phyloP scores from a whole-genome alignment of 768 basidiomycete species.

The Amanita fuliginea region DNA sequence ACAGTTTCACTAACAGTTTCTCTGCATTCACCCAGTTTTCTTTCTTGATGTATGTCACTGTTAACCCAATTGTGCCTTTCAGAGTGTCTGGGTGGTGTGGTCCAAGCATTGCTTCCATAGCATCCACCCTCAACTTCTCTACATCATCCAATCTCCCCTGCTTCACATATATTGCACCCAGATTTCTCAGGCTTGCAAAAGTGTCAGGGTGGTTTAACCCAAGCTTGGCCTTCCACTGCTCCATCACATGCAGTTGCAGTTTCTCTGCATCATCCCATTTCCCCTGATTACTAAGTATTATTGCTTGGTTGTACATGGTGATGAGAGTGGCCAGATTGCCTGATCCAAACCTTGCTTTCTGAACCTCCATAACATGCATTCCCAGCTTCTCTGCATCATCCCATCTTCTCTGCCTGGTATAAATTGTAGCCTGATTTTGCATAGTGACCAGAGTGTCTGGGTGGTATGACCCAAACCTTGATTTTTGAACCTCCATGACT shows the following conservation, averaged over 20 bases:
- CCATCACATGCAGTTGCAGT: not conserved
- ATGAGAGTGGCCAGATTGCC: slow-evolving; percentile 9
- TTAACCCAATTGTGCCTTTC: not conserved
- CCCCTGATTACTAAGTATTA: slow-evolving; percentile 4
- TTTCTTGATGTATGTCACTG: not conserved
- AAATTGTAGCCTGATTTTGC: too few species aligned
- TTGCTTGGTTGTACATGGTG: slow-evolving; percentile 7
- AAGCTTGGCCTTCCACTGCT: not conserved
- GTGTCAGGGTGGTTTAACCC: not conserved
- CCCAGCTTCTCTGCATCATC: too few species aligned
- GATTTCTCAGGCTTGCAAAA: not conserved
- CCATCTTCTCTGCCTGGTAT: too few species aligned
- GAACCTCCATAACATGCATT: not conserved
- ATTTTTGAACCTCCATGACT: too few species aligned
- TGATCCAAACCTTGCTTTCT: slow-evolving; percentile 4
- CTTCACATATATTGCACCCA: not conserved
- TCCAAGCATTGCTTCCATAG: not conserved
- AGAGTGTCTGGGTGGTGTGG: not conserved
- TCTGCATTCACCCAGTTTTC: not conserved
- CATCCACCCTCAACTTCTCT: not conserved
- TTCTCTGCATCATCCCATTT: slow-evolving; percentile 1
- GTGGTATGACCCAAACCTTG: too few species aligned
- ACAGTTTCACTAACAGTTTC: not conserved
- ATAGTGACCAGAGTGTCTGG: too few species aligned
- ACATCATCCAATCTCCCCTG: not conserved